These are phyloP conservation scores for Thielaviopsis cerberus DNA, from an alignment of 2,329 filamentous ascomycete genomes.

Conservation along the genomic window DNA sequence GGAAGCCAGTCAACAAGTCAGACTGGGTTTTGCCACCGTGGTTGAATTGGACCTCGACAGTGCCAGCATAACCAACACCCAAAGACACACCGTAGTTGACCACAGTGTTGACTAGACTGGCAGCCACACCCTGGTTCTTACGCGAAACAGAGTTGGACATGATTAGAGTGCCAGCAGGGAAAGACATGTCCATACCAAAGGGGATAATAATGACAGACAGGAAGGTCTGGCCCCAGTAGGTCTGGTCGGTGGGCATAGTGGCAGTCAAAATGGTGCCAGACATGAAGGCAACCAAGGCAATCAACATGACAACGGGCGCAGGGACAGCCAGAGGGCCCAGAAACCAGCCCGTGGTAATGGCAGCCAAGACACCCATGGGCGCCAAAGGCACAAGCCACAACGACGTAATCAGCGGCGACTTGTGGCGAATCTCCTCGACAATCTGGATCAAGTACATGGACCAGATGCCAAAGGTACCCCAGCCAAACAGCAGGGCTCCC, in stretches of 20 bases:
- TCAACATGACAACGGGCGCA: constrained; percentile 25
- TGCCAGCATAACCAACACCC: constrained; percentile 47
- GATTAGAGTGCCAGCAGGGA: constrained; percentile 42
- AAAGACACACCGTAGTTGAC: constrained; percentile 53
- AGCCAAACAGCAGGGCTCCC: constrained; percentile 32
- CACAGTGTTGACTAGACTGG: constrained; percentile 41
- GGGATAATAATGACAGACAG: constrained; percentile 38
- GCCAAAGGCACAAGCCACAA: constrained; percentile 28
- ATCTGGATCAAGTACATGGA: constrained; percentile 33
- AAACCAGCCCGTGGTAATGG: constrained; percentile 25
- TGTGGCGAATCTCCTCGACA: constrained; percentile 25
- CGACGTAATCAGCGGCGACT: constrained; percentile 25
- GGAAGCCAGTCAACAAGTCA: constrained; percentile 18
- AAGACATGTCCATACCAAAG: constrained; percentile 49
- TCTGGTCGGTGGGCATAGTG: constrained; percentile 32
- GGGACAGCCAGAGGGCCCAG: constrained; percentile 21
- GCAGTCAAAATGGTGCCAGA: constrained; percentile 25
- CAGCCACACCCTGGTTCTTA: constrained; percentile 28
- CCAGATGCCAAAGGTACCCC: constrained; percentile 36
- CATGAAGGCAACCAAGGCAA: constrained; percentile 27
- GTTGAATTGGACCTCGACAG: constrained; percentile 29
- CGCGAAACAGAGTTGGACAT: constrained; percentile 33
- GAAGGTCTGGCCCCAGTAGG: constrained; percentile 48
- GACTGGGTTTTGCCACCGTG: constrained; percentile 16
- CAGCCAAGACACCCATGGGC: constrained; percentile 26